These are phyloP conservation scores for Blastobotrys petasosporus DNA, from an alignment of 1,139 yeast species.

Conservation along the genomic window DNA sequence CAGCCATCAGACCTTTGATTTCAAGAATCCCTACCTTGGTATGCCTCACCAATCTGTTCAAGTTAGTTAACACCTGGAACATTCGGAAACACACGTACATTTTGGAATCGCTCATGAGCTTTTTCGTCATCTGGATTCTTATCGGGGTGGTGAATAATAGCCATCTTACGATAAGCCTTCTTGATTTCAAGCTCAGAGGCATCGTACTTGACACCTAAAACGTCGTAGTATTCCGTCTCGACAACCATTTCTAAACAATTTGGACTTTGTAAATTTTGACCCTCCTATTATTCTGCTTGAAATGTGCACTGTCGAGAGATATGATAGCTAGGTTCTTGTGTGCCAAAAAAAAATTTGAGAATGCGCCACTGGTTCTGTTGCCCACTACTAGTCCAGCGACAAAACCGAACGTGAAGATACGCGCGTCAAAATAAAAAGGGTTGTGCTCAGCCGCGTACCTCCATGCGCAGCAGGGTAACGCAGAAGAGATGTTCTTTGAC, in stretches of 20 bases:
- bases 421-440: not conserved
- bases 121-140: constrained; percentile 84
- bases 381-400: not conserved
- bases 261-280: not conserved
- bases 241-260: constrained; percentile 63
- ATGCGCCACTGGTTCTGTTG: not conserved
- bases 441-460: not conserved
- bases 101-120: constrained; percentile 62
- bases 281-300: too few relatives aligned
- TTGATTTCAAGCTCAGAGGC: constrained; percentile 84
- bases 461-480: not conserved
- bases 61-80: not conserved
- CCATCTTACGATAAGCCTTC: constrained; percentile 86
- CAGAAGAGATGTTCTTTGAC: not conserved
- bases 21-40: constrained; percentile 26
- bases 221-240: constrained; percentile 84
- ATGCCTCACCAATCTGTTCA: constrained; percentile 32
- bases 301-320: too few relatives aligned
- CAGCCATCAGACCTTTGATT: not conserved
- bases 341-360: too few relatives aligned
- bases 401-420: not conserved
- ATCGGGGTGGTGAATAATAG: constrained; percentile 88
- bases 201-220: constrained; percentile 56
- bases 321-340: too few relatives aligned
- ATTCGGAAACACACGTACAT: constrained; percentile 1